Conservation (phyloP, 1,139 yeast genomes). For the Debaryomycetaceae sp. region DNA sequence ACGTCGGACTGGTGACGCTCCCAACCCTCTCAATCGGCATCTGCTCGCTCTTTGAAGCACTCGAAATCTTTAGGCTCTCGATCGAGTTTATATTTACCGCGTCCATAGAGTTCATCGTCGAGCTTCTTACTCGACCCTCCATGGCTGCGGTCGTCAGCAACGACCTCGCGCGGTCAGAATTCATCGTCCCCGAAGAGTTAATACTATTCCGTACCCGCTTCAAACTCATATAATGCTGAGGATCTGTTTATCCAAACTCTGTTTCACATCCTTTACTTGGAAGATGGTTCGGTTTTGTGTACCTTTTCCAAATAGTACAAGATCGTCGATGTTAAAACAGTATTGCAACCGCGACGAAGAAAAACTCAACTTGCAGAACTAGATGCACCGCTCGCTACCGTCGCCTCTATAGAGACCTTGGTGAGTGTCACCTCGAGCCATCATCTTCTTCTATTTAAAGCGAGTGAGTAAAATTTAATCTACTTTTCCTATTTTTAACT, state of each 20-base stretch:
- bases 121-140: slow-evolving; percentile 9
- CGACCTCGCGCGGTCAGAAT: neutral
- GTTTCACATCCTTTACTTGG: too few species aligned
- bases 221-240: neutral
- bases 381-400: too few species aligned
- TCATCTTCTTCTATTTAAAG: too few species aligned
- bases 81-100: slow-evolving; percentile 16
- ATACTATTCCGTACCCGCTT: neutral
- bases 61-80: slow-evolving; percentile 8
- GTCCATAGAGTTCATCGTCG: slow-evolving; percentile 20
- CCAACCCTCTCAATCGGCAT: neutral
- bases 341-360: too few species aligned
- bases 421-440: too few species aligned
- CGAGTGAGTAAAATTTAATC: too few species aligned
- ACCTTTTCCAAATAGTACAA: too few species aligned
- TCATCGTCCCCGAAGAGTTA: neutral
- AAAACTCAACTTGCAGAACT: too few species aligned
- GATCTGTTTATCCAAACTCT: neutral
- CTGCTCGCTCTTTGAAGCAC: neutral
- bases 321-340: too few species aligned
- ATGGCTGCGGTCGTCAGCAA: neutral
- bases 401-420: too few species aligned
- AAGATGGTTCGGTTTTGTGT: too few species aligned
- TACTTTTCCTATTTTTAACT: too few species aligned
- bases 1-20: slow-evolving; percentile 31